Evolutionary conservation across 2,329 filamentous ascomycete genomes (phyloP), one percentile per base, ranked within the genome.

Genomic region (Apiospora arundinis): DNA sequence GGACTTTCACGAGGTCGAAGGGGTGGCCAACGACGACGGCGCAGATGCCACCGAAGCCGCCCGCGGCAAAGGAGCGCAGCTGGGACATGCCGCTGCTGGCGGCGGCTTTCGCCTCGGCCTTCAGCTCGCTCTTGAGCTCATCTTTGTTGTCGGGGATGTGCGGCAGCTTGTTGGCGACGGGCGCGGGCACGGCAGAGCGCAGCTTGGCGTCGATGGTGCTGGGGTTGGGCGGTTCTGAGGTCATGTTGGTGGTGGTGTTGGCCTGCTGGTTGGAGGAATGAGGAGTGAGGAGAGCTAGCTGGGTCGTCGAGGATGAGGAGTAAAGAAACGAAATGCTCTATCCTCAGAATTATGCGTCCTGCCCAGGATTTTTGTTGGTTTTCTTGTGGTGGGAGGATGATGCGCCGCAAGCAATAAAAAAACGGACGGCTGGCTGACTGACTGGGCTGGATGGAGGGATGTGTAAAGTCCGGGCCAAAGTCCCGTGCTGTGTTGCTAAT

Each of bases 1-100:
- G 93, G 75, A 99, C 96, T 85, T 99, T 99, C 82, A 98, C 95
- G 77, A 99, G 88, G 82, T 99, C 96, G 81, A 99, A 99, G 12
- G 96, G 96, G 83, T 99, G 96, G 71, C 96, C 93, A 72, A 98
- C 95, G 56, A 99, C 82, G 70, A 99, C 96, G 71, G 96, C 95
- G 85, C 94, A 98, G 67, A 99, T 83, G 77, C 96, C 96, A 76
- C 96, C 96, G 72, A 97, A 97, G 74, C 95, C 96, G 77, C 96
- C 96, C 9, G 95, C 95, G 11, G 88, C 92, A 69, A 99, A 89
- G 56, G 95, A 96, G 72, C 95, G 92, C 74, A 97, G 82, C 81
- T 90, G 88, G 25, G 87, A 80, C 18, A 83, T 77, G 69, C 82
- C 78, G 21, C 81, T 75, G 45, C 78, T 81, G 21, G 81, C 80